A percentile compares a stretch with the other conserved stretches of the same genome.
Evolutionary conservation across 2,329 filamentous ascomycete species (phyloP).

Genomic region (Penicillium occitanis): DNA sequence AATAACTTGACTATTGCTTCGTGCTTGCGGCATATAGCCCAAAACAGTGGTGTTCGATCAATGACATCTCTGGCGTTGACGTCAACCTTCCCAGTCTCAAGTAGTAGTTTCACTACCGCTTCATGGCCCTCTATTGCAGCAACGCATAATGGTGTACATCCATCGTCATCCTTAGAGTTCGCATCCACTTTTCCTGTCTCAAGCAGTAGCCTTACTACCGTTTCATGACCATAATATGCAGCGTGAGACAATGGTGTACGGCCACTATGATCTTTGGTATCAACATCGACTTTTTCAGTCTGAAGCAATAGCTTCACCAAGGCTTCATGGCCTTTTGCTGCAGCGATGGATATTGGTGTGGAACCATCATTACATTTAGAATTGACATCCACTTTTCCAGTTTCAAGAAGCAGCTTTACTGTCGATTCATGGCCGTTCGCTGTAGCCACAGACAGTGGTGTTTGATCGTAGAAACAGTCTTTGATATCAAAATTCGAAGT

Average conservation of each 20-base stretch:
- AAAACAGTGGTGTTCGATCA: background rate
- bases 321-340: slow-evolving; percentile 12
- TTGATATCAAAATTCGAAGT: background rate
- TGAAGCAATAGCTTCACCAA: slow-evolving; percentile 20
- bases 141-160: background rate
- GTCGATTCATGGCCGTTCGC: slow-evolving; percentile 34
- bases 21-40: background rate
- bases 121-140: background rate
- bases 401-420: slow-evolving; percentile 11
- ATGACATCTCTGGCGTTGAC: background rate
- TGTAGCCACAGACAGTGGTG: slow-evolving; percentile 36
- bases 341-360: slow-evolving; percentile 8
- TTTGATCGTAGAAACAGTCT: background rate
- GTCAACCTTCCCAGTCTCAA: slow-evolving; percentile 19
- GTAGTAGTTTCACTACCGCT: slow-evolving; percentile 9
- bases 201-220: slow-evolving; percentile 5
- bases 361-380: background rate
- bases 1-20: background rate
- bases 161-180: background rate
- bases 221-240: background rate
- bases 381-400: background rate
- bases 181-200: slow-evolving; percentile 1
- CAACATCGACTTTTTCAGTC: slow-evolving; percentile 12
- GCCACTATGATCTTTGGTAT: slow-evolving; percentile 6
- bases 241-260: slow-evolving; percentile 8